Evolutionary conservation across 2,329 filamentous ascomycete genomes (phyloP).

Genomic region (Lachnellula cervina): DNA sequence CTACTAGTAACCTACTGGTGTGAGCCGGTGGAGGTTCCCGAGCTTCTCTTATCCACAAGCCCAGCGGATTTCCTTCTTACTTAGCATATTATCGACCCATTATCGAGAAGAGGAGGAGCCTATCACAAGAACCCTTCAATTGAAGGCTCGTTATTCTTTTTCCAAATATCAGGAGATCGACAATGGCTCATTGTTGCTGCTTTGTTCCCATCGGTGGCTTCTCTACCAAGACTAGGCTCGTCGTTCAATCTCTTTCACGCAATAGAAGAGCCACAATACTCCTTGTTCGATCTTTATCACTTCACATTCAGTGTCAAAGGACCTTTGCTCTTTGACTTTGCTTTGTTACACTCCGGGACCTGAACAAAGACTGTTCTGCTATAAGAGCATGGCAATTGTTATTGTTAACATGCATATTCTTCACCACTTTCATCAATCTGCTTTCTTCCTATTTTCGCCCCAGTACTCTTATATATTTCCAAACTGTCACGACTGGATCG

Average conservation of each 20-base stretch:
- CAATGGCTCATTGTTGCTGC: neutral
- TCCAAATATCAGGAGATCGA: neutral
- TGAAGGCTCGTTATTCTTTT: neutral
- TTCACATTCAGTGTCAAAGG: neutral
- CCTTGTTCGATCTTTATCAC: neutral
- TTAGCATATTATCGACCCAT: neutral
- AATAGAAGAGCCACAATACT: neutral
- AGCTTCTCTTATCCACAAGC: no score
- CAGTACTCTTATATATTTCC: neutral
- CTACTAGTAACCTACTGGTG: no score
- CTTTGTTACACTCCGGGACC: neutral
- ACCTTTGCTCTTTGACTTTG: neutral
- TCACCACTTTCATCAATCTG: neutral
- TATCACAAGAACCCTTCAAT: neutral
- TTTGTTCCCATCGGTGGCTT: neutral
- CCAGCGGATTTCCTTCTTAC: no score
- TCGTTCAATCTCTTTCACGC: neutral
- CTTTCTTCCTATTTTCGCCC: conserved; percentile 1
- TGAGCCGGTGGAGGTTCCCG: no score
- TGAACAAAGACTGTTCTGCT: neutral
- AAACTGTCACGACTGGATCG: conserved; percentile 15
- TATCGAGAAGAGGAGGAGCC: neutral
- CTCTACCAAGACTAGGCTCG: neutral
- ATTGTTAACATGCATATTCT: conserved; percentile 6
- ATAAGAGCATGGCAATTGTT: conserved; percentile 11